phyloP scores from a whole-genome alignment of 148 eudicot species.

The Beta vulgaris region DNA sequence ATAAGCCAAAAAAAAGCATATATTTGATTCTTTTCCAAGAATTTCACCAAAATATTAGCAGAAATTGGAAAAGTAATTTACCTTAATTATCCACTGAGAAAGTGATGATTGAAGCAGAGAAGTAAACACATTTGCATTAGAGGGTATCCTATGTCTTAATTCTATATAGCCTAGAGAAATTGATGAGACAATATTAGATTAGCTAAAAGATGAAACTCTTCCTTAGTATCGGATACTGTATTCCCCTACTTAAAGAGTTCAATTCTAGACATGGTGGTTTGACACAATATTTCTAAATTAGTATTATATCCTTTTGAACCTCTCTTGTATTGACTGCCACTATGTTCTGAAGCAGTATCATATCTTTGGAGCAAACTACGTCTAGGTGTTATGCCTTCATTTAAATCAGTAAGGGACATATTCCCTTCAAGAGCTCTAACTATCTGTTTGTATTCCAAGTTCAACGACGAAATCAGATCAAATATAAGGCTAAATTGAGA shows the following conservation, averaged over 20 bases:
- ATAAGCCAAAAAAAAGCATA: background rate
- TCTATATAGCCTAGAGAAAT: too few relatives aligned
- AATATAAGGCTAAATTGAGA: background rate
- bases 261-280: too few relatives aligned
- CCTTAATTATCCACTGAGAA: constrained; percentile 65
- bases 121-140: constrained; percentile 51
- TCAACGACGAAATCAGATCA: background rate
- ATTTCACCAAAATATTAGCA: background rate
- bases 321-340: constrained; percentile 44
- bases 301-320: constrained; percentile 31
- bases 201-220: too few relatives aligned
- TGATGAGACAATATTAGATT: too few relatives aligned
- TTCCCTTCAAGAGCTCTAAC: constrained; percentile 87
- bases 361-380: constrained; percentile 53
- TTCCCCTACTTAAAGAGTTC: too few relatives aligned
- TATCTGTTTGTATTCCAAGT: constrained; percentile 39
- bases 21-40: background rate
- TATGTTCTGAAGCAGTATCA: constrained; percentile 49
- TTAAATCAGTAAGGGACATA: constrained; percentile 57
- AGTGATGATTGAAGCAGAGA: constrained; percentile 60
- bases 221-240: too few relatives aligned
- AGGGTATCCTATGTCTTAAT: too few relatives aligned
- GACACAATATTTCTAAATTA: constrained; percentile 37
- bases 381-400: constrained; percentile 64
- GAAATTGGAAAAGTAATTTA: constrained; percentile 12